These are phyloP conservation scores for Penicillium sp. DNA, from an alignment of 2,329 filamentous ascomycete species.

Conservation along the genomic window DNA sequence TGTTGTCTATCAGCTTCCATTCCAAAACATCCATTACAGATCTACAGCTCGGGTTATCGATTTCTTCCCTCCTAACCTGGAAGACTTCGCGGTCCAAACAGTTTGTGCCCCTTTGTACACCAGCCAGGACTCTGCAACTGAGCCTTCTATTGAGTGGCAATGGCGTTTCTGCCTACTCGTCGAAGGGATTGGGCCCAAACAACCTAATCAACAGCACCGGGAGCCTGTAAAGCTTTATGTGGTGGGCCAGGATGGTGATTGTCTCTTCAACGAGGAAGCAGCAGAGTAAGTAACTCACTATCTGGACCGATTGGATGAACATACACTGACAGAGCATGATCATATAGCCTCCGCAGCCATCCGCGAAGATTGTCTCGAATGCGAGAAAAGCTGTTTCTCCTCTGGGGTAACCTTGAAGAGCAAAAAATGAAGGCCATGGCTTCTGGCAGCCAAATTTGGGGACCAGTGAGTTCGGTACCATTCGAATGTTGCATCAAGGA, in stretches of 20 bases:
- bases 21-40: slow-evolving; percentile 72
- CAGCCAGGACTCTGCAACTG: background rate
- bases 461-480: slow-evolving; percentile 51
- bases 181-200: slow-evolving; percentile 61
- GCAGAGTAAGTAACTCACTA: slow-evolving; percentile 50
- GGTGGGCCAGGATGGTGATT: slow-evolving; percentile 58
- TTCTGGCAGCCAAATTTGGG: slow-evolving; percentile 17
- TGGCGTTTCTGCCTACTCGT: slow-evolving; percentile 82
- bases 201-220: slow-evolving; percentile 37
- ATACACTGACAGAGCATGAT: slow-evolving; percentile 1
- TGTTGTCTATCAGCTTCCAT: slow-evolving; percentile 60
- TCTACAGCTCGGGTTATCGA: slow-evolving; percentile 76
- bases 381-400: slow-evolving; percentile 69
- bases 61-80: slow-evolving; percentile 69
- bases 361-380: slow-evolving; percentile 53
- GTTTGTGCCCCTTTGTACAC: slow-evolving; percentile 49
- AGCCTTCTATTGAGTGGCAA: slow-evolving; percentile 60
- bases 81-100: slow-evolving; percentile 65
- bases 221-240: slow-evolving; percentile 68
- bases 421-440: slow-evolving; percentile 49
- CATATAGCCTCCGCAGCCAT: slow-evolving; percentile 58
- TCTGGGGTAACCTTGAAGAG: slow-evolving; percentile 89
- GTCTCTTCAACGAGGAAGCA: slow-evolving; percentile 58
- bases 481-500: slow-evolving; percentile 72
- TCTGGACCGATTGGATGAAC: background rate